Conservation (phyloP, 768 basidiomycete genomes). For the Kwoniella sp. region DNA sequence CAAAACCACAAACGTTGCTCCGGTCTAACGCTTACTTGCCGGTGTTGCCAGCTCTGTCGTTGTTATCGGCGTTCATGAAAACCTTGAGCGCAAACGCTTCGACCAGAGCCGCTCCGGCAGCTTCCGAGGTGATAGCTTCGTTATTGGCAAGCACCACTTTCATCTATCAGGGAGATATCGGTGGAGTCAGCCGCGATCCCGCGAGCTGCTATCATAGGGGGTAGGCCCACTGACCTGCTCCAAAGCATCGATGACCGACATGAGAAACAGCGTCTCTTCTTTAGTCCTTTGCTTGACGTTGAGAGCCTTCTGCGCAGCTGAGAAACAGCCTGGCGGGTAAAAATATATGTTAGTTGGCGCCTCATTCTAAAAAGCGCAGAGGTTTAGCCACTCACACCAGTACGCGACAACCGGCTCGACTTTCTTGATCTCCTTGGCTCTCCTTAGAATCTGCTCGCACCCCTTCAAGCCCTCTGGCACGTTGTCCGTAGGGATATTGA, state of each 20-base stretch:
- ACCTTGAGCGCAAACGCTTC: slow-evolving; percentile 91
- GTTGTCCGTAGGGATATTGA: slow-evolving; percentile 40
- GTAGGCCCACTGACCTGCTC: slow-evolving; percentile 55
- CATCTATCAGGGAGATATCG: slow-evolving; percentile 52
- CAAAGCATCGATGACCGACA: slow-evolving; percentile 68
- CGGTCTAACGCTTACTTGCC: slow-evolving; percentile 69
- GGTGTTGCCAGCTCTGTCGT: slow-evolving; percentile 72
- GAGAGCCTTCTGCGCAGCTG: slow-evolving; percentile 85
- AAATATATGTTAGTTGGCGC: too few species aligned
- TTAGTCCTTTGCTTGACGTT: slow-evolving; percentile 57
- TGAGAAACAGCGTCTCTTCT: slow-evolving; percentile 67
- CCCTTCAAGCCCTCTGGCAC: slow-evolving; percentile 53
- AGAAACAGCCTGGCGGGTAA: slow-evolving; percentile 66
- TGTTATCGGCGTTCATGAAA: slow-evolving; percentile 84
- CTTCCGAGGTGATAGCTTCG: slow-evolving; percentile 77
- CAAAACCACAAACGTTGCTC: too few species aligned
- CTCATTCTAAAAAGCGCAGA: not conserved
- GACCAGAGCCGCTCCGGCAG: slow-evolving; percentile 78
- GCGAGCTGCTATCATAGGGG: too few species aligned
- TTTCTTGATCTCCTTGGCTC: slow-evolving; percentile 76
- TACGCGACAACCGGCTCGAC: slow-evolving; percentile 86
- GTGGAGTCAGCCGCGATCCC: not conserved
- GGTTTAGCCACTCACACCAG: slow-evolving; percentile 68
- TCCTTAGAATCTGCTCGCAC: slow-evolving; percentile 74
- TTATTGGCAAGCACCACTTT: slow-evolving; percentile 68